A percentile compares a stretch with the other conserved stretches of the same genome.
Conservation (phyloP, 805 yeast genomes). For the Starmerella stigmatis region DNA sequence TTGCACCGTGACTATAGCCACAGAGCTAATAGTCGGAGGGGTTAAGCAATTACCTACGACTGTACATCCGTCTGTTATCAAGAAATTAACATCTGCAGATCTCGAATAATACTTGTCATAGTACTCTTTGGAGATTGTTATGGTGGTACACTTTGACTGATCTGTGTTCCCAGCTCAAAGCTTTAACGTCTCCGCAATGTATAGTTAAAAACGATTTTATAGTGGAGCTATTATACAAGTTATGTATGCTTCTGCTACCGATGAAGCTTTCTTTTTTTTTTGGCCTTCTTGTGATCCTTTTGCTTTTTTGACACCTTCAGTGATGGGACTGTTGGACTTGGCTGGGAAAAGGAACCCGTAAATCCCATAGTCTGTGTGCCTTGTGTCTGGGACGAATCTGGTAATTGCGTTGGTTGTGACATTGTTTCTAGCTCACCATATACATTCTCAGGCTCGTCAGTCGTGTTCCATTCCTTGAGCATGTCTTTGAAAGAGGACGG, state of each 20-base stretch:
- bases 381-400: background rate
- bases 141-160: no score
- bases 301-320: background rate
- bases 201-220: no score
- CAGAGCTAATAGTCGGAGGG: no score
- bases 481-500: background rate
- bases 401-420: background rate
- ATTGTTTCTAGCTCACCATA: background rate
- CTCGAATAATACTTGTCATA: no score
- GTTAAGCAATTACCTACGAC: no score
- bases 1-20: no score
- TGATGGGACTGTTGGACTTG: conserved; percentile 10
- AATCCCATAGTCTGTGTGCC: background rate
- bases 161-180: no score
- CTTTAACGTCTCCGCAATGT: no score
- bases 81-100: no score
- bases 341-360: conserved; percentile 17
- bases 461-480: background rate
- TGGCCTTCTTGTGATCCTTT: conserved; percentile 5
- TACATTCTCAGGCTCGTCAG: background rate
- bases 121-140: no score
- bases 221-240: no score
- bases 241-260: background rate
- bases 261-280: conserved; percentile 2
- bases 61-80: no score